Percentiles rank a stretch among this genome's conserved stretches.
Evolutionary conservation across 164 flowering plant genomes (phyloP).

Genomic region (Vitis cinerea): DNA sequence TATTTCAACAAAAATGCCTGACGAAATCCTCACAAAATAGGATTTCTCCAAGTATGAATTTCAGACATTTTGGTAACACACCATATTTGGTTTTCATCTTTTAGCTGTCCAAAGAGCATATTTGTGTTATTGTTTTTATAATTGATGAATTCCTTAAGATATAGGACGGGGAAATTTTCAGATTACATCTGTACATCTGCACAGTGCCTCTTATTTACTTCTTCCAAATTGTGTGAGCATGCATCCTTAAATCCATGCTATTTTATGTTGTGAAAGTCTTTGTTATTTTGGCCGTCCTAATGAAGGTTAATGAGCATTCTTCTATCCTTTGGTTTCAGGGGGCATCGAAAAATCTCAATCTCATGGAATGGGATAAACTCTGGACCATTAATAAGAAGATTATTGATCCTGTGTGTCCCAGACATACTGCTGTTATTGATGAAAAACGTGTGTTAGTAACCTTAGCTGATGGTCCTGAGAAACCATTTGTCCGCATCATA

Average conservation of each 20-base stretch:
- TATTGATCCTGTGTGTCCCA: conserved; percentile 90
- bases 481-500: conserved; percentile 72
- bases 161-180: background rate
- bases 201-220: background rate
- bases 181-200: background rate
- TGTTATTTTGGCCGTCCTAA: background rate
- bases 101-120: background rate
- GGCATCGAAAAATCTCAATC: conserved; percentile 95
- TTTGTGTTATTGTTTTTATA: no score
- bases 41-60: no score
- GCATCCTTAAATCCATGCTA: background rate
- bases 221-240: background rate
- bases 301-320: background rate
- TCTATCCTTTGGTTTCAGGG: conserved; percentile 45
- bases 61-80: no score
- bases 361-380: conserved; percentile 99
- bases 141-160: background rate
- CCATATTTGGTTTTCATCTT: no score
- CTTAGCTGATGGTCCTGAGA: conserved; percentile 76
- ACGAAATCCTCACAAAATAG: no score
- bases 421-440: conserved; percentile 85
- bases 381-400: conserved; percentile 96
- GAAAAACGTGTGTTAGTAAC: conserved; percentile 65
- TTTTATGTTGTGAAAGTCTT: background rate
- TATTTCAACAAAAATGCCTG: no score